These are phyloP conservation scores for Penicillium canescens DNA, from an alignment of 495 filamentous ascomycete species.

Conservation along the genomic window DNA sequence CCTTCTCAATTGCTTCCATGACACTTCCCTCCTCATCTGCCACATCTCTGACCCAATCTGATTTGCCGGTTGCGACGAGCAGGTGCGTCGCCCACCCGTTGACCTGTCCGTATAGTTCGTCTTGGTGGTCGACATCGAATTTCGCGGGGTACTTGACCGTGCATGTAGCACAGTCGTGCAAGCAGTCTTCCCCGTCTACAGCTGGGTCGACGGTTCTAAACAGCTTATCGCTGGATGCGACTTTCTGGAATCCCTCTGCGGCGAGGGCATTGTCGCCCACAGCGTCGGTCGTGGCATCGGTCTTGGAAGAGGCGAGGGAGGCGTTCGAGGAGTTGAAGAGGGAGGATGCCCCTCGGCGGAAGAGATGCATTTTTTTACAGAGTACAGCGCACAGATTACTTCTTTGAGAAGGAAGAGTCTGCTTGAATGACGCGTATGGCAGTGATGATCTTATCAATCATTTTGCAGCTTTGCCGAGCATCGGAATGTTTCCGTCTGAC, in stretches of 20 bases:
- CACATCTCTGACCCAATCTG: slow-evolving; percentile 91
- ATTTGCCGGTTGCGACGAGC: slow-evolving; percentile 91
- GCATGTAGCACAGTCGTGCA: slow-evolving; percentile 87
- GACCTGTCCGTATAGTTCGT: slow-evolving; percentile 81
- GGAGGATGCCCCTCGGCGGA: slow-evolving; percentile 35
- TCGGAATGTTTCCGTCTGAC: slow-evolving; percentile 21
- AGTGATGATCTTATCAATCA: slow-evolving; percentile 36
- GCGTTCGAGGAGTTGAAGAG: slow-evolving; percentile 35
- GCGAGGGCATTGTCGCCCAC: slow-evolving; percentile 22
- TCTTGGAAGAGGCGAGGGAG: slow-evolving; percentile 30
- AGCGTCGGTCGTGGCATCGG: slow-evolving; percentile 23
- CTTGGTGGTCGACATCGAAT: slow-evolving; percentile 72
- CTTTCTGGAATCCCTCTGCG: slow-evolving; percentile 39
- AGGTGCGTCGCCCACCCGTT: slow-evolving; percentile 89
- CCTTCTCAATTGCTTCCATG: slow-evolving; percentile 84
- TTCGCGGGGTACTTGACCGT: slow-evolving; percentile 73
- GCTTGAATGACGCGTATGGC: slow-evolving; percentile 7
- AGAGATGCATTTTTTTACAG: slow-evolving; percentile 33
- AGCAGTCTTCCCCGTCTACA: slow-evolving; percentile 86
- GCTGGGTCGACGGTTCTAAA: slow-evolving; percentile 59
- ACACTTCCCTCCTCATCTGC: slow-evolving; percentile 89
- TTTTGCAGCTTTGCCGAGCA: slow-evolving; percentile 26
- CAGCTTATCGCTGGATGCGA: slow-evolving; percentile 36
- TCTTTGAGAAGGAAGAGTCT: background rate
- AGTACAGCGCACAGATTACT: background rate